phyloP scores from a whole-genome alignment of 1,284 basidiomycete species.

The Mycena citricolor region DNA sequence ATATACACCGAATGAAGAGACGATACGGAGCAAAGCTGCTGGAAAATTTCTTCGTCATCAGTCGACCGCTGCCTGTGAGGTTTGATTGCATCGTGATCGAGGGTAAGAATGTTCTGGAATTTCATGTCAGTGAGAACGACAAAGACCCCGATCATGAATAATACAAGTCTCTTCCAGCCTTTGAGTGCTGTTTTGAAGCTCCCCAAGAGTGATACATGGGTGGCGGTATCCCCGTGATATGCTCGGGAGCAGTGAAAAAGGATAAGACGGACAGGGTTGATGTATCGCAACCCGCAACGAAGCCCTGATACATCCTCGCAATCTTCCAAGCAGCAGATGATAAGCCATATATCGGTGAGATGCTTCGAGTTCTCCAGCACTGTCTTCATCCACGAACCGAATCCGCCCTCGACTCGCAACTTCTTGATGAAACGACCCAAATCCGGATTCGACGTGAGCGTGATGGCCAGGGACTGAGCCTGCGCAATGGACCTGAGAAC shows the following conservation, averaged over 20 bases:
- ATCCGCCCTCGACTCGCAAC: constrained; percentile 15
- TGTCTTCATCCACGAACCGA: constrained; percentile 5
- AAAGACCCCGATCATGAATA: too few relatives aligned
- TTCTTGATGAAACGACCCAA: constrained; percentile 15
- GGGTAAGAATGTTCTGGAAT: background rate
- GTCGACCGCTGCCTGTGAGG: too few relatives aligned
- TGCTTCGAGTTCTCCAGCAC: constrained; percentile 10
- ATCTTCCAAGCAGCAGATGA: constrained; percentile 7
- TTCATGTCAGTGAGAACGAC: background rate
- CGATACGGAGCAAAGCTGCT: too few relatives aligned
- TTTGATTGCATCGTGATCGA: too few relatives aligned
- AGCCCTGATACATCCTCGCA: constrained; percentile 7
- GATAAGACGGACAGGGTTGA: constrained; percentile 15
- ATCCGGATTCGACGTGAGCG: background rate
- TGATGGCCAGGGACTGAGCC: constrained; percentile 11
- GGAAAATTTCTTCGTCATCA: too few relatives aligned
- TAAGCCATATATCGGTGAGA: constrained; percentile 15
- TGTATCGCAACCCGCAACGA: constrained; percentile 9
- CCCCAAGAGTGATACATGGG: background rate
- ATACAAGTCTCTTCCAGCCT: constrained; percentile 12
- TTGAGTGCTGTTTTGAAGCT: background rate
- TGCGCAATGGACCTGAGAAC: constrained; percentile 18
- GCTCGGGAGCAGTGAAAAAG: background rate
- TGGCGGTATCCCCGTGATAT: constrained; percentile 4
- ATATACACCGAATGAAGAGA: too few relatives aligned